A percentile compares a stretch with the other conserved stretches of the same genome.
Evolutionary conservation across 345 rosid species (phyloP).

Genomic region (Alliaria petiolata): DNA sequence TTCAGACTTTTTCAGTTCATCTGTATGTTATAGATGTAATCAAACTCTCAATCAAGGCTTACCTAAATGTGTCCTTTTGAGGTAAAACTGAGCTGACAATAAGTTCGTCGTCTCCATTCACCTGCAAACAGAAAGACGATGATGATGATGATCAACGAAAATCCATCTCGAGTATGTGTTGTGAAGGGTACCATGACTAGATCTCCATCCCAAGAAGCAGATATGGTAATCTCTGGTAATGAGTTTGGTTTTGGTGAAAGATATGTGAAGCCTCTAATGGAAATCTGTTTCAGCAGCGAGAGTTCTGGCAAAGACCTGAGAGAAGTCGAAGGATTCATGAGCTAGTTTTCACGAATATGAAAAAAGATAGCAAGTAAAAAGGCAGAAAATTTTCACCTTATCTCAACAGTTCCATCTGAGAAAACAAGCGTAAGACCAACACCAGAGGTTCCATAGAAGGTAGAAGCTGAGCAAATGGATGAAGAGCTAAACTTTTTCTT

Average conservation of each 20-base stretch:
- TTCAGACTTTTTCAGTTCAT: not conserved
- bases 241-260: conserved; percentile 46
- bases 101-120: conserved; percentile 75
- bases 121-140: conserved; percentile 36
- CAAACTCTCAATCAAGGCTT: not conserved
- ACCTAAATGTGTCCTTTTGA: conserved; percentile 64
- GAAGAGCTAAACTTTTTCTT: conserved; percentile 81
- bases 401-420: conserved; percentile 61
- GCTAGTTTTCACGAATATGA: not conserved
- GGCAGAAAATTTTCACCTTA: conserved; percentile 51
- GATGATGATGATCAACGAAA: not conserved
- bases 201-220: conserved; percentile 71
- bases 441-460: conserved; percentile 49
- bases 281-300: conserved; percentile 56
- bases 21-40: not conserved
- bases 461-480: conserved; percentile 80
- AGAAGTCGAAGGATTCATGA: not conserved
- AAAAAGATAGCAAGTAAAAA: not conserved
- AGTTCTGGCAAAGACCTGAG: conserved; percentile 80
- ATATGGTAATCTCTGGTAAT: conserved; percentile 45
- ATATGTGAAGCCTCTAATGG: conserved; percentile 57
- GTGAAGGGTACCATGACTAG: conserved; percentile 53
- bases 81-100: conserved; percentile 49
- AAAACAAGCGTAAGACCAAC: conserved; percentile 72
- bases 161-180: not conserved